Evolutionary conservation across 164 flowering plant species (phyloP).

Genomic region (Kingdonia uniflora): DNA sequence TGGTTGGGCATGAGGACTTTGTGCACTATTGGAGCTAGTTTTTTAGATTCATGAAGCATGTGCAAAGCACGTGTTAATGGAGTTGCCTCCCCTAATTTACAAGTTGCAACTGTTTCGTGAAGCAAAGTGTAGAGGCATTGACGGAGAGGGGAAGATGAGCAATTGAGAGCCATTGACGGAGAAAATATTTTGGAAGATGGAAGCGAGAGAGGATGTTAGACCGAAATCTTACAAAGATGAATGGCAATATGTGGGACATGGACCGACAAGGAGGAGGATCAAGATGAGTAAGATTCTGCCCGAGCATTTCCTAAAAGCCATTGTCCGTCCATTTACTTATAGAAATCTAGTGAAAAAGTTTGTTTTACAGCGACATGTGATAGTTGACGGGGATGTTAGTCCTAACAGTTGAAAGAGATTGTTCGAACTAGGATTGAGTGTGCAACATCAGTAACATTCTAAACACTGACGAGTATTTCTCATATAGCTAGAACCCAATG

Average conservation of each 20-base stretch:
- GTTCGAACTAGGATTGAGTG: no score
- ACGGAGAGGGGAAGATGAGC: slow-evolving; percentile 11
- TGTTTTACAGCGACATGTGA: slow-evolving; percentile 79
- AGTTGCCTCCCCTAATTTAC: no score
- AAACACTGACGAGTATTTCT: no score
- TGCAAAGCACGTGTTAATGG: no score
- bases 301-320: slow-evolving; percentile 61
- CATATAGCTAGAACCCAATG: no score
- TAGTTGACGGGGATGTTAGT: slow-evolving; percentile 76
- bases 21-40: no score
- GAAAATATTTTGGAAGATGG: slow-evolving; percentile 22
- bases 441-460: no score
- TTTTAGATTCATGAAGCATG: no score
- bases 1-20: no score
- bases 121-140: slow-evolving; percentile 32
- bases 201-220: slow-evolving; percentile 5
- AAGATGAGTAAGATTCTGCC: slow-evolving; percentile 79
- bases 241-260: slow-evolving; percentile 50
- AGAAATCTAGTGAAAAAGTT: slow-evolving; percentile 89
- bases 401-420: slow-evolving; percentile 21
- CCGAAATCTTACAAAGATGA: slow-evolving; percentile 43
- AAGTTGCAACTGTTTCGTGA: no score
- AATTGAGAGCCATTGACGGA: neutral
- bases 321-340: slow-evolving; percentile 84
- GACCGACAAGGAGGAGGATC: slow-evolving; percentile 42